Conservation (phyloP, 2,329 filamentous ascomycete species). For the Calonectria hawksworthii region DNA sequence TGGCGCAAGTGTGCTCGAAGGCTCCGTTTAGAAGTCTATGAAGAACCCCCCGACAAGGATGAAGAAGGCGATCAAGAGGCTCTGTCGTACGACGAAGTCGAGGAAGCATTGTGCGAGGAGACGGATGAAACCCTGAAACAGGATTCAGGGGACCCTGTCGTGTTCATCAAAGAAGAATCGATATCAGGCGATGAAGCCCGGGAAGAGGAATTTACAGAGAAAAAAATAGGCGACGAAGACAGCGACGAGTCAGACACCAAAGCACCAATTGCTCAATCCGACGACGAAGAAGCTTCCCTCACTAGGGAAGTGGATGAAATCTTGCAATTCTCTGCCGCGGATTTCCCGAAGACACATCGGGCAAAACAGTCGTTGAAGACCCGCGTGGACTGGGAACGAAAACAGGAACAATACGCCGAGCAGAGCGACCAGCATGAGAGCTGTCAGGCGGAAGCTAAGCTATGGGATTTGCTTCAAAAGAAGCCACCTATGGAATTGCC, state of each 20-base stretch:
- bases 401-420: slow-evolving; percentile 61
- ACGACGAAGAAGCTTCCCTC: slow-evolving; percentile 50
- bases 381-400: slow-evolving; percentile 57
- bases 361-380: slow-evolving; percentile 53
- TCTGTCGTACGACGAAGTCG: slow-evolving; percentile 38
- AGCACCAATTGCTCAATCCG: slow-evolving; percentile 12
- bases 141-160: background rate
- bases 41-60: slow-evolving; percentile 48
- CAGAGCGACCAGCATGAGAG: slow-evolving; percentile 56
- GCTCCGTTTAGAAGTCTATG: slow-evolving; percentile 62
- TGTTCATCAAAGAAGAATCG: background rate
- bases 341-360: slow-evolving; percentile 54
- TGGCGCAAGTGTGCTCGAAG: slow-evolving; percentile 66
- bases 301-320: slow-evolving; percentile 59
- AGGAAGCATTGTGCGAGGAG: slow-evolving; percentile 23
- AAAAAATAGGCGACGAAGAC: slow-evolving; percentile 26
- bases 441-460: slow-evolving; percentile 56
- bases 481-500: slow-evolving; percentile 52
- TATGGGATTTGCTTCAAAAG: slow-evolving; percentile 62
- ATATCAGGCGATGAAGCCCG: background rate
- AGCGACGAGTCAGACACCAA: slow-evolving; percentile 36
- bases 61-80: slow-evolving; percentile 41
- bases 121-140: slow-evolving; percentile 30
- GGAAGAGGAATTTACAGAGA: background rate
- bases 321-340: slow-evolving; percentile 56